phyloP scores from a whole-genome alignment of 2,329 filamentous ascomycete genomes.

The Coniochaeta hoffmannii region DNA sequence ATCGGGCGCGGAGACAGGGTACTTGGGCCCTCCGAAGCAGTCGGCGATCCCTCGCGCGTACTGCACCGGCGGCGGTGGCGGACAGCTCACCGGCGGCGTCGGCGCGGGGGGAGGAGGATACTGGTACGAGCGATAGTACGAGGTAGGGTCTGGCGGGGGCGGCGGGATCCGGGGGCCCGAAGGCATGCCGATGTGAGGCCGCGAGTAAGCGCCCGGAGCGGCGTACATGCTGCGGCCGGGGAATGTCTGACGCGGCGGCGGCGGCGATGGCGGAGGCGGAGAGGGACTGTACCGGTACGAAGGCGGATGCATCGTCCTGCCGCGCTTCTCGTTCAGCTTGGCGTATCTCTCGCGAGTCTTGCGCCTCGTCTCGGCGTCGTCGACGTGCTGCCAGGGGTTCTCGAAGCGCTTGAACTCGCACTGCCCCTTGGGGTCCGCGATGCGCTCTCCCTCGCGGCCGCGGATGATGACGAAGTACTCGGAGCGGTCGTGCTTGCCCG shows the following conservation, averaged over 20 bases:
- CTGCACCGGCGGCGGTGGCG: neutral
- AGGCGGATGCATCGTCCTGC: slow-evolving; percentile 1
- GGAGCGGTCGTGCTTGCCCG: slow-evolving; percentile 5
- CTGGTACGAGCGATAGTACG: slow-evolving; percentile 8
- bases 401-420: slow-evolving; percentile 2
- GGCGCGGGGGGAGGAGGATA: slow-evolving; percentile 10
- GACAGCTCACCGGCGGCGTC: slow-evolving; percentile 6
- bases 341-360: neutral
- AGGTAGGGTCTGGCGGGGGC: neutral
- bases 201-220: neutral
- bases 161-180: neutral
- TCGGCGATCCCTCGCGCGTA: neutral
- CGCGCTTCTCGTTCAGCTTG: slow-evolving; percentile 48
- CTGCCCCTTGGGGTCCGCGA: slow-evolving; percentile 7
- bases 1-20: neutral
- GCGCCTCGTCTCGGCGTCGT: slow-evolving; percentile 9
- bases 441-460: slow-evolving; percentile 13
- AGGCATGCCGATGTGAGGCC: neutral
- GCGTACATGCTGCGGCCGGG: neutral
- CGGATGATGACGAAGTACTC: slow-evolving; percentile 16
- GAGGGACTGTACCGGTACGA: neutral
- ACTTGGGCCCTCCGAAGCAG: neutral
- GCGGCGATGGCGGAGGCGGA: neutral
- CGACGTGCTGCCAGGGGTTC: slow-evolving; percentile 17
- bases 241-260: neutral